Conservation (phyloP, 1,139 yeast species). For the Diutina mesorugosa region DNA sequence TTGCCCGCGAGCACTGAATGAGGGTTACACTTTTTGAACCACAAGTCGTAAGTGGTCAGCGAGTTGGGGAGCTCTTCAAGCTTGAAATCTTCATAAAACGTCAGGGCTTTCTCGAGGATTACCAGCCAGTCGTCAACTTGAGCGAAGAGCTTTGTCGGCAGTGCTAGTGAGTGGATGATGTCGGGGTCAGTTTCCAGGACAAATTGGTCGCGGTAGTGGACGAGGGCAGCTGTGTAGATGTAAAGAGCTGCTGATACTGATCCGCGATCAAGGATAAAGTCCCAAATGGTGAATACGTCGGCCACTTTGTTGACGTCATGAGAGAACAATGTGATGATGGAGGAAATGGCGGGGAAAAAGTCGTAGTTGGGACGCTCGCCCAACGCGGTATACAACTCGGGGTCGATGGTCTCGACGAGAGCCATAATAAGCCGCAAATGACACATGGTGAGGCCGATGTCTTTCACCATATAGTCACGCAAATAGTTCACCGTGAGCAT, state of each 20-base stretch:
- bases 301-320: slow-evolving; percentile 50
- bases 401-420: slow-evolving; percentile 39
- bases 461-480: slow-evolving; percentile 76
- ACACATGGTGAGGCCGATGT: slow-evolving; percentile 49
- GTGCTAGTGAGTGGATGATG: slow-evolving; percentile 26
- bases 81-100: slow-evolving; percentile 18
- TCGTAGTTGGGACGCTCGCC: slow-evolving; percentile 21
- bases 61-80: slow-evolving; percentile 14
- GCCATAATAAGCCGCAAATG: slow-evolving; percentile 58
- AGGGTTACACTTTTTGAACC: slow-evolving; percentile 21
- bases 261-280: slow-evolving; percentile 38
- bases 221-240: slow-evolving; percentile 41
- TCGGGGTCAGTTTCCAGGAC: slow-evolving; percentile 21
- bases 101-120: slow-evolving; percentile 23
- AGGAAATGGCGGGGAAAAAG: slow-evolving; percentile 55
- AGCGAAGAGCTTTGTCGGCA: slow-evolving; percentile 21
- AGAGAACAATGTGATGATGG: slow-evolving; percentile 64
- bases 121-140: slow-evolving; percentile 20
- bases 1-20: slow-evolving; percentile 12
- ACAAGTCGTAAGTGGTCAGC: slow-evolving; percentile 15
- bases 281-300: slow-evolving; percentile 50
- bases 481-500: slow-evolving; percentile 47
- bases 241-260: slow-evolving; percentile 35
- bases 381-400: slow-evolving; percentile 15
- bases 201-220: slow-evolving; percentile 19